These are phyloP conservation scores for Tremella fuciformis DNA, from an alignment of 768 basidiomycete genomes.

Conservation along the genomic window DNA sequence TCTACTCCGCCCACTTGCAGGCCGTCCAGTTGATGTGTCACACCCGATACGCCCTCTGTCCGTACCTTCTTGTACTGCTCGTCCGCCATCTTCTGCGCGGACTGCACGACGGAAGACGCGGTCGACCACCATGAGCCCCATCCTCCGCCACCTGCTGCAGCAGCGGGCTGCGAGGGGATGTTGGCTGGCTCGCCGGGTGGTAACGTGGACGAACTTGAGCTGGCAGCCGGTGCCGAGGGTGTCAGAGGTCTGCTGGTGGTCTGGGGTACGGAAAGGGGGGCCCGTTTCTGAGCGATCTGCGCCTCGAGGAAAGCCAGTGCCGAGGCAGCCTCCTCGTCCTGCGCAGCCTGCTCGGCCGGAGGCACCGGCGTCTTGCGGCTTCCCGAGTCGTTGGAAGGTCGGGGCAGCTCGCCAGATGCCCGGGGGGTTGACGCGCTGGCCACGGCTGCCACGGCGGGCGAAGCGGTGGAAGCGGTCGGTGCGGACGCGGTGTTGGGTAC, in stretches of 20 bases:
- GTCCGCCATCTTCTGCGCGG: constrained; percentile 82
- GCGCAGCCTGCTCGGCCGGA: constrained; percentile 12
- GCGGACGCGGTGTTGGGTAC: background rate
- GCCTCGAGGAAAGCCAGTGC: constrained; percentile 88
- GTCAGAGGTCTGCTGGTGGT: constrained; percentile 52
- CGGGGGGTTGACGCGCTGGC: constrained; percentile 20
- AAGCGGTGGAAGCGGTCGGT: constrained; percentile 10
- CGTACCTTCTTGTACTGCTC: constrained; percentile 87
- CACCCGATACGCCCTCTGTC: constrained; percentile 45
- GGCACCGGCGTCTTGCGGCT: constrained; percentile 3
- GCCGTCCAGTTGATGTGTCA: constrained; percentile 28
- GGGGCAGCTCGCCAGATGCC: constrained; percentile 17
- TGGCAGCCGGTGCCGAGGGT: constrained; percentile 32
- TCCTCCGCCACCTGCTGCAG: constrained; percentile 67
- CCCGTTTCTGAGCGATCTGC: constrained; percentile 78
- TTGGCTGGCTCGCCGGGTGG: constrained; percentile 25
- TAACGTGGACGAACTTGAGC: background rate
- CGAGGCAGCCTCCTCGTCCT: constrained; percentile 69
- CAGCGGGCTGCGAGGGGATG: constrained; percentile 31
- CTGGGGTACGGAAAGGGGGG: constrained; percentile 54
- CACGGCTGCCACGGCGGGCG: background rate
- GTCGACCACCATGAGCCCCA: constrained; percentile 73
- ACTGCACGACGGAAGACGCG: constrained; percentile 79
- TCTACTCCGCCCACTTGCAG: constrained; percentile 47
- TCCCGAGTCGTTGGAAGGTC: constrained; percentile 1